Evolutionary conservation across 768 basidiomycete genomes (phyloP), one percentile per base, ranked within the genome.

Genomic region (Tylopilus sp.): DNA sequence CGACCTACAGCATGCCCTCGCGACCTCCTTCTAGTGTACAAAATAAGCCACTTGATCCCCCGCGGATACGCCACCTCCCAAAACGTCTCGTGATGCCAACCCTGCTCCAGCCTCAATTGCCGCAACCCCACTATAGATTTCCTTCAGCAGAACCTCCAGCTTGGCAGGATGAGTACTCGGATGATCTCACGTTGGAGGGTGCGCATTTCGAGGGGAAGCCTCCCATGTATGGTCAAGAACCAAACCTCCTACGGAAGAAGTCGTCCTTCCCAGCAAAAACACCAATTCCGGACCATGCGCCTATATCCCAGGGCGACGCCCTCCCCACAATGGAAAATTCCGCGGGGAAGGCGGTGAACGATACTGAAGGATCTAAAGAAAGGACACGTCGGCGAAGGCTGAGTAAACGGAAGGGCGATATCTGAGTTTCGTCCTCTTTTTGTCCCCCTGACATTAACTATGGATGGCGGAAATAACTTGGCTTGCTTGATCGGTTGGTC

Each of bases 11-110:
- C 34, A 44, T 22, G 14, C 21, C 22, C 45, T 34, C 41, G 3
- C 63, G 43, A 37, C 28, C 60, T 31, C 26, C 54, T 25, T 52
- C 51, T 36, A 22, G 29, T 43, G 11, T 45, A 17, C 63, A 56
- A 33, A 45, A 52, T 34, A 48, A 46, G 19, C 31, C 50, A 31
- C 38, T 46, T 22, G 62, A 59, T 25, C 55, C 55, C 6, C 59
- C 48, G 17, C 68, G 66, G 48, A 55, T 51, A 22, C 68, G 59
- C 36, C 71, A 83, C 66, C 61, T 83, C 38, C 87, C 87, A 4
- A 85, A 80, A 64, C 79, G 74, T 43, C 80, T 89, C 25, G 81
- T 89, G 38, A 89, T 89, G 87, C 87, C 87, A 42, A 69, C 83
- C 4, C 87, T 84, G 16, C 75, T 89, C 34, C 81, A 83, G 62